Evolutionary conservation across 2,329 filamentous ascomycete genomes (phyloP).

Genomic region (Colletotrichum kahawae): DNA sequence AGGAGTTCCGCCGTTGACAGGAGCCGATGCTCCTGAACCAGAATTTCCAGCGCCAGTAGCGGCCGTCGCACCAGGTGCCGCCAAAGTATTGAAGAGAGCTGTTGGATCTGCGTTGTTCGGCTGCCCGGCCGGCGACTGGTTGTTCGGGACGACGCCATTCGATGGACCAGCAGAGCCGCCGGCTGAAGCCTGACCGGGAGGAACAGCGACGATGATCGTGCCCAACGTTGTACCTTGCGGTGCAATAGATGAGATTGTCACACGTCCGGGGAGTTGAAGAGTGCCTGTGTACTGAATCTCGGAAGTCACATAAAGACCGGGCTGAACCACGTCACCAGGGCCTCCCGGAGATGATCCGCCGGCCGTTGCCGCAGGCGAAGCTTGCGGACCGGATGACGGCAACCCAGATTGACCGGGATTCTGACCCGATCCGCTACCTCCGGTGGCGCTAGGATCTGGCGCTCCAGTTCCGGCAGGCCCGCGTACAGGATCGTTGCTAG

Average conservation of each 20-base stretch:
- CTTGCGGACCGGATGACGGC: neutral
- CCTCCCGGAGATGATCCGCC: neutral
- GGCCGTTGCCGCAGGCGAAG: neutral
- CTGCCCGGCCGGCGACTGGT: neutral
- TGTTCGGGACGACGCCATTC: neutral
- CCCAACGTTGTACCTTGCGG: neutral
- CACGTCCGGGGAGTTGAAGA: neutral
- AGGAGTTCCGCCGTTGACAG: neutral
- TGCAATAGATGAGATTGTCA: neutral
- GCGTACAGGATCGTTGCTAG: neutral
- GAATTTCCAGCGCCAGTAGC: fast-evolving
- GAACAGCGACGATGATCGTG: neutral
- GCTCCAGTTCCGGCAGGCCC: neutral
- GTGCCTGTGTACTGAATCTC: neutral
- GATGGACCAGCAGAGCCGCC: neutral
- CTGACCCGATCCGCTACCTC: neutral
- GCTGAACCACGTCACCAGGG: neutral
- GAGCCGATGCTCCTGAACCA: neutral
- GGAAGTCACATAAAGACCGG: neutral
- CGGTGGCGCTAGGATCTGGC: neutral
- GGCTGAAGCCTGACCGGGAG: neutral
- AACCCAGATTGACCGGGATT: neutral
- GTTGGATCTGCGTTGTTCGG: neutral
- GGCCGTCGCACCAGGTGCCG: neutral
- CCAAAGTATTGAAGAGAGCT: neutral